phyloP scores from a whole-genome alignment of 1,284 basidiomycete genomes.

The Papiliotrema terrestris region DNA sequence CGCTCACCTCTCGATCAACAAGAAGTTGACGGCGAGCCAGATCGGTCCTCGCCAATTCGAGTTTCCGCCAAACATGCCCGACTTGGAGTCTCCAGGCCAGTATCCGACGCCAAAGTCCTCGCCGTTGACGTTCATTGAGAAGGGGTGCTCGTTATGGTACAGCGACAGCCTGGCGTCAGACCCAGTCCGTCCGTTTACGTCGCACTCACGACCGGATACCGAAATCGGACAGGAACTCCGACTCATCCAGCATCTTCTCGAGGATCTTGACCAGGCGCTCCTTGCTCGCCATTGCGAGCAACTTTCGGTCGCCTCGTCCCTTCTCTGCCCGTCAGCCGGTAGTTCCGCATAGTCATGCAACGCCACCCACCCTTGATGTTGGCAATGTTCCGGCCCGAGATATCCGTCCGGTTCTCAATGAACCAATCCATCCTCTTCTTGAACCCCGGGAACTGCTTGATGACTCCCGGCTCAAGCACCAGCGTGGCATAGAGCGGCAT shows the following conservation, averaged over 20 bases:
- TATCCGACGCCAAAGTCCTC: conserved; percentile 88
- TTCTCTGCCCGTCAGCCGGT: conserved; percentile 53
- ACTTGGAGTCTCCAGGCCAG: conserved; percentile 95
- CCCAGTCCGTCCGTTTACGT: neutral
- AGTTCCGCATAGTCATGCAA: neutral
- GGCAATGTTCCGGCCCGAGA: conserved; percentile 89
- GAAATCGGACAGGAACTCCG: conserved; percentile 91
- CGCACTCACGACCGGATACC: conserved; percentile 83
- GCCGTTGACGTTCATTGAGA: conserved; percentile 90
- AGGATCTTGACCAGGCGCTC: conserved; percentile 83
- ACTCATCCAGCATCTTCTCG: conserved; percentile 94
- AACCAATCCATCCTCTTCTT: conserved; percentile 99
- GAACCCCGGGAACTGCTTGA: conserved; percentile 93
- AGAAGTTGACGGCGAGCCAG: conserved; percentile 91
- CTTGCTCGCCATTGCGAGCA: conserved; percentile 87
- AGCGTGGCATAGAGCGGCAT: conserved; percentile 94
- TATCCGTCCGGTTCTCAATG: conserved; percentile 82
- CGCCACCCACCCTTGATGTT: conserved; percentile 72
- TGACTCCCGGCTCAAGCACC: conserved; percentile 81
- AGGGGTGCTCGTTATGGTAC: conserved; percentile 85
- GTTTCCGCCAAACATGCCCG: conserved; percentile 96
- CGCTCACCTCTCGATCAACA: conserved; percentile 60
- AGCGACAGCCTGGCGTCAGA: conserved; percentile 65
- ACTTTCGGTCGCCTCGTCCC: conserved; percentile 78
- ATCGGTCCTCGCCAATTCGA: conserved; percentile 89